Evolutionary conservation across 1,284 basidiomycete species (phyloP), one percentile per base, ranked within the genome.

Genomic region (Tilletia walkeri): DNA sequence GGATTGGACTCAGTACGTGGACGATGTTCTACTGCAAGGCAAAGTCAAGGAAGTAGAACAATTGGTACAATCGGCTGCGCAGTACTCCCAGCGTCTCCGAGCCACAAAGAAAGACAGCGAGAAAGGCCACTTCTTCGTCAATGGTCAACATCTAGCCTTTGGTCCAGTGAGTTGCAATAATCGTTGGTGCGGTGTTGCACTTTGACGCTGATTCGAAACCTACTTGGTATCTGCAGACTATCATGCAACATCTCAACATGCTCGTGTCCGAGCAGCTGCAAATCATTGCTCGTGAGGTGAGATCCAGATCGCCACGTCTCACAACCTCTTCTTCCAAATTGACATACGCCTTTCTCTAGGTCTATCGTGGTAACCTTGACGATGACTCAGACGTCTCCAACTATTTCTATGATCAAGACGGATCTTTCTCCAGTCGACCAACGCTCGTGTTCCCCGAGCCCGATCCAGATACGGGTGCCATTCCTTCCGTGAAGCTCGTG

Each of bases 381-480:
- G 90, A 92, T 59, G 86, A 86, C 1, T 70, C 69, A 9, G 86
- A 88, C 69, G 87, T 94, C 65, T 85, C 89, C 12, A 90, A 87
- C 4, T 92, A 90, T 84, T 97, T 97, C 85, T 98, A 96, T 82
- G 92, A 96, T 80, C 87, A 94, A 2, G 91, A 93, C 0, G 88
- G 88, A 0, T 89, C 92, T 0, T 86, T 87, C 54, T 85, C 86
- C 70, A 87, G 90, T 34, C 86, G 95, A 16, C 96, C 93, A 81
- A 85, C 84, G 36, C 88, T 90, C 74, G 89, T 94, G 69, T 88
- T 73, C 56, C 69, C 72, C n/a, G 36, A 61, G n/a, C 36, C 47
- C 9, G 47, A 66, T 24, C 30, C 45, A 20, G 59, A 38, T 7
- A 68, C 49, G 39, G 67, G 67, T 14, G 38, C 56, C 5, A n/a